Evolutionary conservation across 1,139 yeast genomes (phyloP), one percentile per base, ranked within the genome.

Genomic region (Yamadazyma jaroonii): DNA sequence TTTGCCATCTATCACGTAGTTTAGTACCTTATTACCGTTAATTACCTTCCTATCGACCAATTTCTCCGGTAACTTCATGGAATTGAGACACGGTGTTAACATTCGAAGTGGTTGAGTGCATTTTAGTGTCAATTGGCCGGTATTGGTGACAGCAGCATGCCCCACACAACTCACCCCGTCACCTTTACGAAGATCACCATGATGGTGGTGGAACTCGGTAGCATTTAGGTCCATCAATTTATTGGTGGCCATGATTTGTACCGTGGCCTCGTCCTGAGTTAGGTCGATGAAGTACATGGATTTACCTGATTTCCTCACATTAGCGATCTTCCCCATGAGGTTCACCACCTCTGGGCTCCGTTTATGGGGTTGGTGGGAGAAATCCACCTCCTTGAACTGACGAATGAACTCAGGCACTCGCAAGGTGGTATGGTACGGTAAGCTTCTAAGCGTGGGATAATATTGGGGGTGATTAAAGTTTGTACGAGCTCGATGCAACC

Each of bases 61-160:
- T 41, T 72, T 74, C 21, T 79, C 81, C 0, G 97, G 96, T 1
- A 87, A 53, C 2, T 51, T 48, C 36, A 58, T 53, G 6, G 88
- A 81, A 38, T 75, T 79, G 39, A 88, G 66, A 25, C 92, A 72
- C 0, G 96, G 94, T 0, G 90, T 59, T 9, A 85, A 68, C 14
- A 87, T 58, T 23, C 42, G 48, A 1, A 85, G 57, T 1, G 79
- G 69, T 6, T 56, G 45, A 1, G 61, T 59, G n/a, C 82, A 72
- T 47, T 85, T 79, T 39, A 92, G 53, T 1, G 96, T 84, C 9
- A 90, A 62, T 51, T 87, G 94, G 0, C 95, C 95, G 1, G 81
- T 77, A 38, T 81, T 78, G 0, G 97, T 86, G 3, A 75, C 57
- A 27, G 94, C 85, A 0, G 96, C 89, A 14, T 53, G 53, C 0